A percentile compares a stretch with the other conserved stretches of the same genome.
Evolutionary conservation across 345 rosid genomes (phyloP).

Genomic region (Salix exigua): DNA sequence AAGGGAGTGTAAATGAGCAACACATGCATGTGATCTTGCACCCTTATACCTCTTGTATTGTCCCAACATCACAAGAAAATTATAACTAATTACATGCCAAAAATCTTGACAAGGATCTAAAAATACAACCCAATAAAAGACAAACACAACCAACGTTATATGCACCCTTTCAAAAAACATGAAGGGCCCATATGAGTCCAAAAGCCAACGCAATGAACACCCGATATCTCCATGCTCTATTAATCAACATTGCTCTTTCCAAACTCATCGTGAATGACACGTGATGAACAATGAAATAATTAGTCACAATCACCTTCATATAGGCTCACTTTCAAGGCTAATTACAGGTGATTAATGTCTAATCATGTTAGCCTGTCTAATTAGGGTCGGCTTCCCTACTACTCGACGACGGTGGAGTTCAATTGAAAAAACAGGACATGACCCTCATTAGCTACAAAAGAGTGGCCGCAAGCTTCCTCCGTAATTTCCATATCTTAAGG

Average conservation of each 20-base stretch:
- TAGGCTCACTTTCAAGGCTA: not conserved
- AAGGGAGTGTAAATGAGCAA: not conserved
- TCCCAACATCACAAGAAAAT: not conserved
- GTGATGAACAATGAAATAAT: not conserved
- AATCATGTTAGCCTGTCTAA: not conserved
- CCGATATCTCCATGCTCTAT: not conserved
- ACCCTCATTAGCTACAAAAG: not conserved
- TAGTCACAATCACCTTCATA: not conserved
- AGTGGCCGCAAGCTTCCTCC: not conserved
- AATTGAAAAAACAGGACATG: not conserved
- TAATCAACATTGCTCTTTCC: not conserved
- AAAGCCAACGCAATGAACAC: not conserved
- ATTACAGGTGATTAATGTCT: not conserved
- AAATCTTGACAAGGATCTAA: not conserved
- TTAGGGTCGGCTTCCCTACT: not conserved
- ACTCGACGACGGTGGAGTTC: not conserved
- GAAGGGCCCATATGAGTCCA: not conserved
- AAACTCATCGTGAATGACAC: not conserved
- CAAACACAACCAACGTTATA: not conserved
- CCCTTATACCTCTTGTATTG: not conserved
- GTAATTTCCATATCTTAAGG: not conserved
- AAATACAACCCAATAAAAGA: not conserved
- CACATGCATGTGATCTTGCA: conserved; percentile 18
- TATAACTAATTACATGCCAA: not conserved
- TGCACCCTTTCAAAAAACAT: not conserved